Evolutionary conservation across 495 filamentous ascomycete genomes (phyloP), one percentile per base, ranked within the genome.

Genomic region (Aspergillus wentii): DNA sequence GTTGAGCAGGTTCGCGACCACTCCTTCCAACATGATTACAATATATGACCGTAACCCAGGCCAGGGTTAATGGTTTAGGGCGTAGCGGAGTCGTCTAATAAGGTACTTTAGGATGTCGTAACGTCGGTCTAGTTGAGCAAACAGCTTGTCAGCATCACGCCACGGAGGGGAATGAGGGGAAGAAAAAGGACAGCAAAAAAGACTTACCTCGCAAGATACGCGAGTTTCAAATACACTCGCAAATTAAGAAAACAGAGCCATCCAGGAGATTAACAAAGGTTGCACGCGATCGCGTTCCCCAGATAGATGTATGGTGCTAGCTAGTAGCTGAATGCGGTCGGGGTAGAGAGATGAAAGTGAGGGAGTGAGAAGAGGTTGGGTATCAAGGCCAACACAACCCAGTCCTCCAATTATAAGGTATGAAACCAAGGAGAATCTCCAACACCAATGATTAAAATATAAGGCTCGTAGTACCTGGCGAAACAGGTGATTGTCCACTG

Each of bases 1-100:
- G 68, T 98, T 98, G 53, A 98, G 82, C 68, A 98, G 72, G 61
- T 88, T 94, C 48, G 92, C 88, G 45, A 82, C 76, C 34, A 84
- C 55, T 26, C 76, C 72, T 59, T 83, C 80, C 53, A 85, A 72
- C 80, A 85, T 85, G 38, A 29, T 68, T 64, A 61, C 64, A 52
- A 47, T 23, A 31, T 42, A 35, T 22, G 53, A 54, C 62, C 64
- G 55, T 66, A 30, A 48, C 56, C 65, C 59, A 39, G 59, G 59
- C 62, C 56, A 33, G 55, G 56, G 49, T 18, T 38, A 39, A 38
- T 33, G 34, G 33, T 34, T 37, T 25, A 30, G 11, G 30, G 29
- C 9, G 18, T 32, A 26, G 48, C 38, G 41, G 30, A 17, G 33
- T 46, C 16, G 43, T 39, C 32, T 25, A 33, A 35, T 33, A 19